Conservation (phyloP, 1,284 basidiomycete genomes). For the Pseudozyma flocculosa region DNA sequence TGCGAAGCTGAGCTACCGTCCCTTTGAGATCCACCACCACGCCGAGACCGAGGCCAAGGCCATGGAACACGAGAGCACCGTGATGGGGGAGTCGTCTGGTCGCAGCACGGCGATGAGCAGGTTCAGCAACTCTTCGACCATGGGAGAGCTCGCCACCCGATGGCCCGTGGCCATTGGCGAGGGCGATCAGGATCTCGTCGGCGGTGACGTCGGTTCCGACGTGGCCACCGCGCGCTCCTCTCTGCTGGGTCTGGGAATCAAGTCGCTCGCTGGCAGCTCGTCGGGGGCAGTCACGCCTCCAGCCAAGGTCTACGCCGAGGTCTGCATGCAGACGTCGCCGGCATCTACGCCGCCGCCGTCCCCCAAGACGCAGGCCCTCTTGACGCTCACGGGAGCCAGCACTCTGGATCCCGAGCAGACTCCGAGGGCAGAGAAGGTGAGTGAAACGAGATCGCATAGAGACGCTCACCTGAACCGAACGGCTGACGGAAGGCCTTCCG, state of each 20-base stretch:
- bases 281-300: not conserved
- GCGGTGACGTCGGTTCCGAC: slow-evolving; percentile 3
- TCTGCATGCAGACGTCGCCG: slow-evolving; percentile 44
- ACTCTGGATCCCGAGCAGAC: too few relatives aligned
- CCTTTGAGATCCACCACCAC: slow-evolving; percentile 40
- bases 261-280: slow-evolving; percentile 7
- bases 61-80: slow-evolving; percentile 1
- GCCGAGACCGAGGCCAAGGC: slow-evolving; percentile 9
- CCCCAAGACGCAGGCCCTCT: slow-evolving; percentile 52
- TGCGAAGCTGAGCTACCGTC: slow-evolving; percentile 29
- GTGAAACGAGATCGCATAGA: too few relatives aligned
- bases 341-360: slow-evolving; percentile 76
- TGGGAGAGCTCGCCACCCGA: slow-evolving; percentile 14
- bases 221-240: not conserved
- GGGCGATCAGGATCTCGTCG: slow-evolving; percentile 10
- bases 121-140: not conserved
- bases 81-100: not conserved
- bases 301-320: slow-evolving; percentile 30
- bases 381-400: slow-evolving; percentile 14
- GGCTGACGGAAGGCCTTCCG: too few relatives aligned
- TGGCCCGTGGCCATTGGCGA: slow-evolving; percentile 32
- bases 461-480: too few relatives aligned
- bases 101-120: slow-evolving; percentile 13
- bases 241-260: not conserved
- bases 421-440: too few relatives aligned